These are phyloP conservation scores for Beta lomatogona DNA, from an alignment of 179 eudicot species.

Conservation along the genomic window DNA sequence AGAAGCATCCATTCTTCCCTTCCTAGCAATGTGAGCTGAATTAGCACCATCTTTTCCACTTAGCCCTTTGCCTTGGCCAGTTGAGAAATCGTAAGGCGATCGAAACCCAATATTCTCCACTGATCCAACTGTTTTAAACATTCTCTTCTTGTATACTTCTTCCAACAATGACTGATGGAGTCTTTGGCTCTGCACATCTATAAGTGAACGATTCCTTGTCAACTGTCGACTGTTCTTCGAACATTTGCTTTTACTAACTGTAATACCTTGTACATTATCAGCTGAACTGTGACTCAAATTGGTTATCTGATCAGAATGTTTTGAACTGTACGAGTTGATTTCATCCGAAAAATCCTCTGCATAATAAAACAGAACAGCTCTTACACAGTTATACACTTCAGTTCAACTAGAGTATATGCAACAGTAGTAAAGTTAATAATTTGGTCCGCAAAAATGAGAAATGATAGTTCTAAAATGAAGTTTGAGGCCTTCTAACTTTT, in stretches of 20 bases:
- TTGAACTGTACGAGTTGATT: conserved; percentile 3
- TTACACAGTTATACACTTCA: too few species aligned
- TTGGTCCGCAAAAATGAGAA: too few species aligned
- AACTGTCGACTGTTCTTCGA: conserved; percentile 14
- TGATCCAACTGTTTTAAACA: conserved; percentile 66
- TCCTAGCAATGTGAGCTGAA: conserved; percentile 1
- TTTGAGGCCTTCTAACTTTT: too few species aligned
- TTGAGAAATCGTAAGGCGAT: not conserved
- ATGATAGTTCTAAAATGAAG: too few species aligned
- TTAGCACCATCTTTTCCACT: not conserved
- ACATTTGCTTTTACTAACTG: conserved; percentile 16
- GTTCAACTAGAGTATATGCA: too few species aligned
- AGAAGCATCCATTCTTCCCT: not conserved
- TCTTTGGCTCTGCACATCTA: conserved; percentile 67
- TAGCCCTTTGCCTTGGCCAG: not conserved
- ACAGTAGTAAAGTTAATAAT: too few species aligned
- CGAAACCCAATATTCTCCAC: conserved; percentile 67
- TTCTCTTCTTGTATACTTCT: conserved; percentile 49
- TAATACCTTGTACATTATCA: conserved; percentile 8
- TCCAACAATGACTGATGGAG: conserved; percentile 60
- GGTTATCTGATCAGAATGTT: conserved; percentile 1
- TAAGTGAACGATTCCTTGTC: conserved; percentile 46
- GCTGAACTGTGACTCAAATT: not conserved
- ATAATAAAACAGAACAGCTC: not conserved
- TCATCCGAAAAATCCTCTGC: conserved; percentile 17